These are phyloP conservation scores for Colletotrichum zoysiae DNA, from an alignment of 2,329 filamentous ascomycete genomes.

Conservation along the genomic window DNA sequence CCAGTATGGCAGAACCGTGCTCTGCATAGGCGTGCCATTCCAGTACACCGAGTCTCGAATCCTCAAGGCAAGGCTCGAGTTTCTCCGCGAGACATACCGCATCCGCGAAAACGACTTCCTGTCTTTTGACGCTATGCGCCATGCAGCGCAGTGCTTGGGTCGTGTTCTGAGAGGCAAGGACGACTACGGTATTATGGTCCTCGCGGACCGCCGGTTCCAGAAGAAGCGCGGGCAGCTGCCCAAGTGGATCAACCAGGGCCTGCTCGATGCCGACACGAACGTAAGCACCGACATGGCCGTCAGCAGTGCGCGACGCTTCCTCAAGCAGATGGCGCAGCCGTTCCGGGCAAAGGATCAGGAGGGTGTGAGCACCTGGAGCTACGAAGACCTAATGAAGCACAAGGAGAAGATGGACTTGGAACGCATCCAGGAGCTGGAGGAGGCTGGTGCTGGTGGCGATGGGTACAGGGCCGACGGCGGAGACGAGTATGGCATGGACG, in stretches of 20 bases:
- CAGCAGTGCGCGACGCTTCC: constrained; percentile 87
- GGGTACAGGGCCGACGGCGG: constrained; percentile 46
- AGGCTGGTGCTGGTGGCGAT: constrained; percentile 48
- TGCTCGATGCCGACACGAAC: constrained; percentile 88
- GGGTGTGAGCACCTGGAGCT: constrained; percentile 92
- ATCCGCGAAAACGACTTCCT: constrained; percentile 98
- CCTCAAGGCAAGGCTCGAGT: constrained; percentile 93
- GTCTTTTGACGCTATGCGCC: constrained; percentile 99
- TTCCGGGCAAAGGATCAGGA: constrained; percentile 87
- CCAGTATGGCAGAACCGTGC: constrained; percentile 94
- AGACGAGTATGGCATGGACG: constrained; percentile 65
- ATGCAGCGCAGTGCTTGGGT: constrained; percentile 95
- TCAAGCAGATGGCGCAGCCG: constrained; percentile 92
- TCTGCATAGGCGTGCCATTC: constrained; percentile 97
- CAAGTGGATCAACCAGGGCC: constrained; percentile 94
- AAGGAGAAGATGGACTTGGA: constrained; percentile 81
- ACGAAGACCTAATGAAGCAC: constrained; percentile 81
- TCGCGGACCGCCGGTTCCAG: constrained; percentile 92
- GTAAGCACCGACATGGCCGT: constrained; percentile 96
- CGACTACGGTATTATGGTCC: constrained; percentile 99
- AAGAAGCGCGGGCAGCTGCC: constrained; percentile 92
- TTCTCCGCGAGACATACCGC: constrained; percentile 95
- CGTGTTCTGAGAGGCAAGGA: constrained; percentile 96
- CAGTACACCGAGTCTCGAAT: constrained; percentile 99
- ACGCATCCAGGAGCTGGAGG: constrained; percentile 72